Percentiles rank a stretch among this genome's conserved stretches.
Evolutionary conservation across 805 yeast genomes (phyloP).

Genomic region (Metschnikowia vanudenii): DNA sequence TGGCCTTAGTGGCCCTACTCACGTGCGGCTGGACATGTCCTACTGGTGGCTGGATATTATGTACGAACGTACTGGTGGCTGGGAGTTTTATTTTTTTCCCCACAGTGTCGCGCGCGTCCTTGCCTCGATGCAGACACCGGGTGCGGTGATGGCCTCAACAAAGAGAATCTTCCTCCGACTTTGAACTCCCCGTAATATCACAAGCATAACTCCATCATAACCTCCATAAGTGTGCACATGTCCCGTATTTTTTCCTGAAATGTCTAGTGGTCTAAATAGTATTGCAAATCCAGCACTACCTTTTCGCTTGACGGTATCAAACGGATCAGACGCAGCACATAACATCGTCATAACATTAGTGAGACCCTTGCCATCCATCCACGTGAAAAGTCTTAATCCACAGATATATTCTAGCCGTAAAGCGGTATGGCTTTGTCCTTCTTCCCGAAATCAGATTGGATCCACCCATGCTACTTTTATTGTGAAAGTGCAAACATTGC

Average conservation of each 20-base stretch:
- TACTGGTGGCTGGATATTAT: not conserved
- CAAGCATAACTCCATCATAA: not conserved
- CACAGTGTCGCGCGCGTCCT: slow-evolving; percentile 9
- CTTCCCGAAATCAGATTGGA: not conserved
- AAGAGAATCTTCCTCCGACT: not conserved
- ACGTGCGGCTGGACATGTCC: not conserved
- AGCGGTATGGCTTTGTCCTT: slow-evolving; percentile 1
- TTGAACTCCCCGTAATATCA: not conserved
- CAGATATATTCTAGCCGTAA: slow-evolving; percentile 8
- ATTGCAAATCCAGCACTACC: not conserved
- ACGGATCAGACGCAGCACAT: slow-evolving; percentile 8
- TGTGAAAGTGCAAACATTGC: slow-evolving; percentile 3
- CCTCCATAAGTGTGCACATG: not conserved
- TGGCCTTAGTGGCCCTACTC: not conserved
- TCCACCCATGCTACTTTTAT: not conserved
- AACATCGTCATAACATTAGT: slow-evolving; percentile 1
- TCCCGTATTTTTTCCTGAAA: not conserved
- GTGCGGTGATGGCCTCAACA: not conserved
- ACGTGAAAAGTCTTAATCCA: slow-evolving; percentile 5
- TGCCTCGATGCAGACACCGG: slow-evolving; percentile 10
- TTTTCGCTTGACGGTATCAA: slow-evolving; percentile 1
- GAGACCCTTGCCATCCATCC: slow-evolving; percentile 9
- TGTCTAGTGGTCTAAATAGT: not conserved
- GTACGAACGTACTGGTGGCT: too few species aligned
- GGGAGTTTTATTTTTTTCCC: not conserved